phyloP scores from a whole-genome alignment of 345 rosid species.

The Heritiera fomes region DNA sequence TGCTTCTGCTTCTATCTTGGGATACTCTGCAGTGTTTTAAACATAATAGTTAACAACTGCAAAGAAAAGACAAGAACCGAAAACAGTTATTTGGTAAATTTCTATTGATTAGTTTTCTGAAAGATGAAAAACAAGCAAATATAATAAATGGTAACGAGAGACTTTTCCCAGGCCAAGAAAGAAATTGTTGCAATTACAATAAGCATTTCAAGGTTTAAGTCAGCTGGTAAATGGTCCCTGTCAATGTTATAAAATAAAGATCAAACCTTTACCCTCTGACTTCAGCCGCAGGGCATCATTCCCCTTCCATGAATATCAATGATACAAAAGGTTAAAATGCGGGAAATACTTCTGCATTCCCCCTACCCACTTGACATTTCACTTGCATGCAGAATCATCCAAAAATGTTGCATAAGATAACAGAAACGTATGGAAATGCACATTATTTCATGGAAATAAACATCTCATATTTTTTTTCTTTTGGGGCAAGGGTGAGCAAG shows the following conservation, averaged over 20 bases:
- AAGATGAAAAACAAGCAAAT: slow-evolving; percentile 5
- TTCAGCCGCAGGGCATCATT: not conserved
- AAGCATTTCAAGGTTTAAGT: not conserved
- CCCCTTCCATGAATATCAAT: not conserved
- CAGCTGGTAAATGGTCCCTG: not conserved
- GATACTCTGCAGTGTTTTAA: slow-evolving; percentile 71
- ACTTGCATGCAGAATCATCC: not conserved
- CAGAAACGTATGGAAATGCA: not conserved
- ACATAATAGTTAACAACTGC: slow-evolving; percentile 4
- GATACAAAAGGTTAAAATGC: not conserved
- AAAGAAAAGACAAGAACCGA: not conserved
- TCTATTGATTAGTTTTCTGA: not conserved
- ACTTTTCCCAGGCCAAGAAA: not conserved
- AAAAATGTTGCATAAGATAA: not conserved
- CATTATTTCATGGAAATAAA: not conserved
- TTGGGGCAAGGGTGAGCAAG: not conserved
- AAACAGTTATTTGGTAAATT: not conserved
- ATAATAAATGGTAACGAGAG: not conserved
- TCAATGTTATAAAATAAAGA: not conserved
- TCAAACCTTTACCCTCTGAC: not conserved
- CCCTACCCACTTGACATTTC: not conserved
- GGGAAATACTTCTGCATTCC: not conserved
- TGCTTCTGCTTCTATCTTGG: slow-evolving; percentile 79
- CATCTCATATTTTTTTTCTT: not conserved
- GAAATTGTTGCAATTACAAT: not conserved